Conservation (phyloP, 2,329 filamentous ascomycete genomes). For the Aureobasidium sp. region DNA sequence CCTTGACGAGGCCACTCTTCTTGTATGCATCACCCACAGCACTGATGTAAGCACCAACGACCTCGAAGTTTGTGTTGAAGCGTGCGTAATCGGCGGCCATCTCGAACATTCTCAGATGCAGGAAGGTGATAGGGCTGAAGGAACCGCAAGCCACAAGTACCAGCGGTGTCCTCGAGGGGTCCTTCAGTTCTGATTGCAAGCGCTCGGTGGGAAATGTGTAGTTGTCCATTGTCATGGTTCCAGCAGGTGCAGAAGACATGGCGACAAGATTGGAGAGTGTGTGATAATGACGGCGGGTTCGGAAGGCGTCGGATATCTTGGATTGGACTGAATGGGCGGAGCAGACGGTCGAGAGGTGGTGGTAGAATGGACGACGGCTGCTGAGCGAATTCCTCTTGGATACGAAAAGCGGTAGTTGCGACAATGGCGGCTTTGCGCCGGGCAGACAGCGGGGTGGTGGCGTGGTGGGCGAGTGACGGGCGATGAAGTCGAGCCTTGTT, state of each 20-base stretch:
- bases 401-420: constrained; percentile 1
- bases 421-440: constrained; percentile 5
- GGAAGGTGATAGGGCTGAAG: constrained; percentile 41
- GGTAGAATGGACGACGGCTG: not conserved
- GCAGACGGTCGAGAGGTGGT: not conserved
- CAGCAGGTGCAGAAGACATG: constrained; percentile 8
- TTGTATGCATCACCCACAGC: constrained; percentile 72
- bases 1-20: constrained; percentile 68
- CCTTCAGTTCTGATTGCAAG: constrained; percentile 47
- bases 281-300: not conserved
- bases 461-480: constrained; percentile 4
- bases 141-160: constrained; percentile 62
- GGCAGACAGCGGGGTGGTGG: constrained; percentile 2
- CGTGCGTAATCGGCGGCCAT: constrained; percentile 75
- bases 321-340: not conserved
- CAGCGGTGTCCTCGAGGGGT: constrained; percentile 51
- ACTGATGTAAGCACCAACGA: constrained; percentile 76
- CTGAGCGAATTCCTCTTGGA: not conserved
- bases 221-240: constrained; percentile 30
- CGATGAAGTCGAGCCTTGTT: not conserved
- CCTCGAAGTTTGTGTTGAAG: constrained; percentile 69
- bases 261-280: constrained; percentile 9
- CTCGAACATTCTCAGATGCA: constrained; percentile 80
- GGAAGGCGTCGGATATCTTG: not conserved
- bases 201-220: constrained; percentile 57